phyloP scores from a whole-genome alignment of 768 basidiomycete species.

The Lactarius evosmus region DNA sequence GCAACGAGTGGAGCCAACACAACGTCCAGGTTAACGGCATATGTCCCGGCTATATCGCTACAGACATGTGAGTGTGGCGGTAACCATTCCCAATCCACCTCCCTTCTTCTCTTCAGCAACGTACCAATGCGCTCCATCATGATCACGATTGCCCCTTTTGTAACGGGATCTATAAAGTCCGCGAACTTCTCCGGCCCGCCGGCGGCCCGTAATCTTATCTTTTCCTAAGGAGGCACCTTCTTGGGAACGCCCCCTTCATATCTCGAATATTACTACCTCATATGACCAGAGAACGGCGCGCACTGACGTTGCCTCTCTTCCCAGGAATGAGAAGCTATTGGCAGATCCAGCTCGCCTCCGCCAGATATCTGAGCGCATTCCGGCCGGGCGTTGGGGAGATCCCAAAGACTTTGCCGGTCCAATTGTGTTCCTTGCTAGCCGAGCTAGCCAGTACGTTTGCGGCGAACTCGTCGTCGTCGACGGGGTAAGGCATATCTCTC shows the following conservation, averaged over 20 bases:
- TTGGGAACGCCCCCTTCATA: background rate
- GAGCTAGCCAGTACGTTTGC: constrained; percentile 63
- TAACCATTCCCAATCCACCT: constrained; percentile 15
- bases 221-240: background rate
- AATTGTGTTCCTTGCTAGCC: constrained; percentile 60
- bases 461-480: constrained; percentile 68
- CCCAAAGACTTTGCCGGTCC: constrained; percentile 68
- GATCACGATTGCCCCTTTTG: constrained; percentile 21
- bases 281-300: constrained; percentile 16
- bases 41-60: constrained; percentile 83
- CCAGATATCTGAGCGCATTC: constrained; percentile 71
- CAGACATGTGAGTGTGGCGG: constrained; percentile 65
- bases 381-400: constrained; percentile 63
- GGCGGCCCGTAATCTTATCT: constrained; percentile 27
- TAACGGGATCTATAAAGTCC: constrained; percentile 4
- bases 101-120: constrained; percentile 12
- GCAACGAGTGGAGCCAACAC: constrained; percentile 89
- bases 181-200: constrained; percentile 22
- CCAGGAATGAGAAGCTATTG: constrained; percentile 63
- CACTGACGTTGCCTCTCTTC: constrained; percentile 18
- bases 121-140: constrained; percentile 11
- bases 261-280: constrained; percentile 22
- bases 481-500: constrained; percentile 47
- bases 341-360: constrained; percentile 56
- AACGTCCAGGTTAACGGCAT: constrained; percentile 89